Percentiles rank a stretch among this genome's conserved stretches.
These are phyloP conservation scores for Trifolium dubium DNA, from an alignment of 306 rosid genomes.

Conservation along the genomic window DNA sequence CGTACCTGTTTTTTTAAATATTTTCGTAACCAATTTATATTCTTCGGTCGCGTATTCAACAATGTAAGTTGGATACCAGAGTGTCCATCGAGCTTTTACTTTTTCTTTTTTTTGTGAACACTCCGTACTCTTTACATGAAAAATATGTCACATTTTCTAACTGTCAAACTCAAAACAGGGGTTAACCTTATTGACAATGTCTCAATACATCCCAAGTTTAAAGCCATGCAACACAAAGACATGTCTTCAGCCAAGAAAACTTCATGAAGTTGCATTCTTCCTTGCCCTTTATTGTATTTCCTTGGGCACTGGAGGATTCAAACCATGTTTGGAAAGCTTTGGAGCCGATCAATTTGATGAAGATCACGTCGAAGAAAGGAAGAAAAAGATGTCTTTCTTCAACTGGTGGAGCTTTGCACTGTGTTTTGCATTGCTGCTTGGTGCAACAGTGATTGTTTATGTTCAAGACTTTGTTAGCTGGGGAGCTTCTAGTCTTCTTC, in stretches of 20 bases:
- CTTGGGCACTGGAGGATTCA: slow-evolving; percentile 57
- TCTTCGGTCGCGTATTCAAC: too few relatives aligned
- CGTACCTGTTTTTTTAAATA: too few relatives aligned
- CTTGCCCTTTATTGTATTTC: slow-evolving; percentile 55
- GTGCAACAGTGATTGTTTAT: slow-evolving; percentile 51
- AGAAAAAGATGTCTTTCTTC: slow-evolving; percentile 58
- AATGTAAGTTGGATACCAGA: too few relatives aligned
- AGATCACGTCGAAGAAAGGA: slow-evolving; percentile 48
- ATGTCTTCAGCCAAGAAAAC: slow-evolving; percentile 48
- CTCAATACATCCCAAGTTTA: slow-evolving; percentile 51
- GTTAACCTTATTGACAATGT: slow-evolving; percentile 51
- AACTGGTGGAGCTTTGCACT: slow-evolving; percentile 58
- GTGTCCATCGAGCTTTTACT: too few relatives aligned
- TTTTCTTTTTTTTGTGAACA: too few relatives aligned
- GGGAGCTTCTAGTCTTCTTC: slow-evolving; percentile 51
- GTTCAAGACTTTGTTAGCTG: slow-evolving; percentile 51
- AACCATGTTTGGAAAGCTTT: slow-evolving; percentile 58
- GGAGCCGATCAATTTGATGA: slow-evolving; percentile 67
- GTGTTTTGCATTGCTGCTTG: slow-evolving; percentile 45
- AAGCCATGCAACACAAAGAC: slow-evolving; percentile 46
- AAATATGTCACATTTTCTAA: neutral
- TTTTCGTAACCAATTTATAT: too few relatives aligned
- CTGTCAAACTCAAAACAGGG: slow-evolving; percentile 43
- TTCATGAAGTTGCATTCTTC: slow-evolving; percentile 58
- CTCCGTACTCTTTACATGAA: too few relatives aligned